phyloP scores from a whole-genome alignment of 352 stramenopile genomes.

The Pythium sukuiense region DNA sequence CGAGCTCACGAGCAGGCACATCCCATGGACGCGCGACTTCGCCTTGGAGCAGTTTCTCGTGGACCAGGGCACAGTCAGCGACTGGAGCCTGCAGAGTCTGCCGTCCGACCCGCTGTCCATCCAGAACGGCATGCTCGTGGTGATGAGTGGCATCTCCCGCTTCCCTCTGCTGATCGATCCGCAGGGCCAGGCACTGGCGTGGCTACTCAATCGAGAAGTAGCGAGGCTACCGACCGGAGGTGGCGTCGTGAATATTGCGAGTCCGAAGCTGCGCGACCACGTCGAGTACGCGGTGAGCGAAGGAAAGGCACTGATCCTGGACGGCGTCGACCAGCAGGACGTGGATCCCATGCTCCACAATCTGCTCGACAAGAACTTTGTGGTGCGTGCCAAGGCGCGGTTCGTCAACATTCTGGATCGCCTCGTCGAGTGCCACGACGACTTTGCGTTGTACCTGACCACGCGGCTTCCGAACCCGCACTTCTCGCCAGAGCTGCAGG shows the following conservation, averaged over 20 bases:
- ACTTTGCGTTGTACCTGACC: constrained; percentile 68
- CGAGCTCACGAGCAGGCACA: constrained; percentile 61
- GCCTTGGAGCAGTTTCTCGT: constrained; percentile 74
- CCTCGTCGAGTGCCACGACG: constrained; percentile 63
- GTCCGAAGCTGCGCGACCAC: constrained; percentile 76
- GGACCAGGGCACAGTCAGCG: constrained; percentile 74
- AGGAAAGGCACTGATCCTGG: constrained; percentile 82
- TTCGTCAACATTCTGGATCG: constrained; percentile 75
- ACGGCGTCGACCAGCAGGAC: constrained; percentile 65
- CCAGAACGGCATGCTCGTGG: constrained; percentile 91
- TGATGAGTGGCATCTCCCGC: constrained; percentile 44
- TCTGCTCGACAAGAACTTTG: constrained; percentile 67
- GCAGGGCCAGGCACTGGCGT: constrained; percentile 88
- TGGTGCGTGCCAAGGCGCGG: constrained; percentile 56
- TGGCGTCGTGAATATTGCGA: constrained; percentile 61
- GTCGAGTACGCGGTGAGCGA: constrained; percentile 88
- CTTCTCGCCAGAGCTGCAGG: constrained; percentile 71
- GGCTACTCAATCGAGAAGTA: constrained; percentile 76
- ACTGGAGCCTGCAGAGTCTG: constrained; percentile 89
- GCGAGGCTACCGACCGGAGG: constrained; percentile 51
- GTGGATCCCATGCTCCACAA: constrained; percentile 59
- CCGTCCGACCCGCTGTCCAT: constrained; percentile 88
- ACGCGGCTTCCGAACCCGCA: constrained; percentile 67
- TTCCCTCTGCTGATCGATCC: constrained; percentile 90
- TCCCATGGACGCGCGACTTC: constrained; percentile 68